Percentiles rank a stretch among this genome's conserved stretches.
These are phyloP conservation scores for Hylodesmum podocarpum DNA, from an alignment of 306 rosid genomes.

Conservation along the genomic window DNA sequence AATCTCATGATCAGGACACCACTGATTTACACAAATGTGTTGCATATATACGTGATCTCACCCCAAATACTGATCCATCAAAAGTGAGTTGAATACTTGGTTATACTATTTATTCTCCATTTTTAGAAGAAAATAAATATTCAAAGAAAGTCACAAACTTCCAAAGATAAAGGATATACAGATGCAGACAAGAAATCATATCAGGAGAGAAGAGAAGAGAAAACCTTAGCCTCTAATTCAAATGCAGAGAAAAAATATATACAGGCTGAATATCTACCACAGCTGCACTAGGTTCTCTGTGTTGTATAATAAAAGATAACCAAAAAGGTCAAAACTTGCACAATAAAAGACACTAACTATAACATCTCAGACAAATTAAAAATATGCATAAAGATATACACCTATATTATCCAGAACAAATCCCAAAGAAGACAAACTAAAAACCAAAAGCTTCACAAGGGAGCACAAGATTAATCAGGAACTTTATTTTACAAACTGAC, in stretches of 20 bases:
- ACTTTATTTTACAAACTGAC: neutral
- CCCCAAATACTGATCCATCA: conserved; percentile 51
- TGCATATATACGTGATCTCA: conserved; percentile 48
- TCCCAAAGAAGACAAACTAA: neutral
- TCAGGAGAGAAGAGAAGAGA: too few species aligned
- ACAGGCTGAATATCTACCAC: too few species aligned
- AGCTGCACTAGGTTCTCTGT: too few species aligned
- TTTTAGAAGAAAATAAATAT: too few species aligned
- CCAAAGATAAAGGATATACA: too few species aligned
- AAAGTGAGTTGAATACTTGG: conserved; percentile 49
- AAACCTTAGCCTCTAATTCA: too few species aligned
- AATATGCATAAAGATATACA: neutral
- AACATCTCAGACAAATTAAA: neutral
- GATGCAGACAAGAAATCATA: too few species aligned
- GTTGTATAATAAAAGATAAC: conserved; percentile 22
- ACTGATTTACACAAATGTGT: conserved; percentile 94
- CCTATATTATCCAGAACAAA: neutral
- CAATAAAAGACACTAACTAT: neutral
- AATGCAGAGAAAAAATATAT: too few species aligned
- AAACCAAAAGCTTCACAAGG: neutral
- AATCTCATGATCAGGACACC: conserved; percentile 92
- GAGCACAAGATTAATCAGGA: neutral
- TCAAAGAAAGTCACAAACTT: too few species aligned
- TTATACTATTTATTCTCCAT: conserved; percentile 1
- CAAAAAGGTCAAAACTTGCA: neutral